Percentiles rank a stretch among this genome's conserved stretches.
phyloP scores from a whole-genome alignment of 2,329 filamentous ascomycete species.

The Fusarium incarnatum region DNA sequence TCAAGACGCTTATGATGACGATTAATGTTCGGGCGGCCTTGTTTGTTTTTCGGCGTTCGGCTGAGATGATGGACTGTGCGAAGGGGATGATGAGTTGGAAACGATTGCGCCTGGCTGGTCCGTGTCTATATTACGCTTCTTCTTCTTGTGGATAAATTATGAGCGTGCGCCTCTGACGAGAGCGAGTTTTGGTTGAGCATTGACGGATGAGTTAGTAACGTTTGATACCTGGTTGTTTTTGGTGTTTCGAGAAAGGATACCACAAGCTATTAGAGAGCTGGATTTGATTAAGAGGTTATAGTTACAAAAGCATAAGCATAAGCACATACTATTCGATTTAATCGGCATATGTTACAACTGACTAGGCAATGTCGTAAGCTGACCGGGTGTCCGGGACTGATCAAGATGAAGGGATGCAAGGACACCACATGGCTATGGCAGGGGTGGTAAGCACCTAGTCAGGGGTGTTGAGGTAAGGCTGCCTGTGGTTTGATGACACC shows the following conservation, averaged over 20 bases:
- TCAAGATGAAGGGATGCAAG: slow-evolving; percentile 22
- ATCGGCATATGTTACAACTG: background rate
- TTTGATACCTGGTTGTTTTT: slow-evolving; percentile 40
- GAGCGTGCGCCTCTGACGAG: slow-evolving; percentile 11
- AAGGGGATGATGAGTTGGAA: slow-evolving; percentile 13
- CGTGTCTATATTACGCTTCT: slow-evolving; percentile 26
- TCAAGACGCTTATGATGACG: slow-evolving; percentile 43
- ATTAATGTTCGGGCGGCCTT: slow-evolving; percentile 34
- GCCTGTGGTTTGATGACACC: slow-evolving; percentile 5
- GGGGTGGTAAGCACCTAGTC: slow-evolving; percentile 28
- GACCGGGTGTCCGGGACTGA: slow-evolving; percentile 1
- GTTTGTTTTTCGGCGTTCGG: slow-evolving; percentile 40
- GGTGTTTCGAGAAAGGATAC: slow-evolving; percentile 38
- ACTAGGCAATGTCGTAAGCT: slow-evolving; percentile 12
- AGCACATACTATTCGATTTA: background rate
- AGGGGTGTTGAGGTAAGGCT: slow-evolving; percentile 6
- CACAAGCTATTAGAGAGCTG: slow-evolving; percentile 21
- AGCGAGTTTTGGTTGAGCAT: slow-evolving; percentile 22
- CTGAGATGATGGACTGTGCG: slow-evolving; percentile 9
- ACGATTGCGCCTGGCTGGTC: slow-evolving; percentile 25
- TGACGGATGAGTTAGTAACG: slow-evolving; percentile 12
- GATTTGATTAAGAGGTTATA: slow-evolving; percentile 12
- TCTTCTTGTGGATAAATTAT: slow-evolving; percentile 20
- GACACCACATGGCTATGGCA: slow-evolving; percentile 37
- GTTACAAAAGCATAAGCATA: slow-evolving; percentile 8